Evolutionary conservation across 2,329 filamentous ascomycete species (phyloP).

Genomic region (Neonectria faginata): DNA sequence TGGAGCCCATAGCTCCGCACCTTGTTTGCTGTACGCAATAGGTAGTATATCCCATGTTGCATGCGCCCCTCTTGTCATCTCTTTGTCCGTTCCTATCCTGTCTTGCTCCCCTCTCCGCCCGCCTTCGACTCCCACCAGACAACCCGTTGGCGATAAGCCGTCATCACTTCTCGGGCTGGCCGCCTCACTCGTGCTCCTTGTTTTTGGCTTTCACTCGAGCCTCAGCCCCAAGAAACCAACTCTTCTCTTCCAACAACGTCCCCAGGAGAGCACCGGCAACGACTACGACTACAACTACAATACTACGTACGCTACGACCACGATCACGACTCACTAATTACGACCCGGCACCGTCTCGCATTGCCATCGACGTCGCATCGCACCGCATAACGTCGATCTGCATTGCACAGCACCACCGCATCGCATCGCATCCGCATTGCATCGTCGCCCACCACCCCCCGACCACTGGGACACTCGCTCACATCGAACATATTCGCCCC

Average conservation of each 20-base stretch:
- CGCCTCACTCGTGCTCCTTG: background rate
- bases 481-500: slow-evolving; percentile 19
- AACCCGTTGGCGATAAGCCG: background rate
- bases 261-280: background rate
- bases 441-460: slow-evolving; percentile 5
- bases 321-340: slow-evolving; percentile 7
- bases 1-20: background rate
- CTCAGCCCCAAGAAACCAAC: background rate
- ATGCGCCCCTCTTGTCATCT: slow-evolving; percentile 1
- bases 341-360: background rate
- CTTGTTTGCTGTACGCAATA: background rate
- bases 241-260: background rate
- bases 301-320: background rate
- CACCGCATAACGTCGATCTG: slow-evolving; percentile 5
- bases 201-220: background rate
- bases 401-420: slow-evolving; percentile 12
- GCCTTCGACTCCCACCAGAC: background rate
- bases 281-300: background rate
- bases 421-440: slow-evolving; percentile 16
- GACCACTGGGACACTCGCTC: slow-evolving; percentile 11
- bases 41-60: background rate
- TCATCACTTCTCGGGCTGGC: background rate
- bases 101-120: background rate
- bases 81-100: background rate
- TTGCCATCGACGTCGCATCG: slow-evolving; percentile 5